Base-by-base conservation (phyloP, 1,284 basidiomycete genomes). In the Lentinula novae-zelandiae region DNA sequence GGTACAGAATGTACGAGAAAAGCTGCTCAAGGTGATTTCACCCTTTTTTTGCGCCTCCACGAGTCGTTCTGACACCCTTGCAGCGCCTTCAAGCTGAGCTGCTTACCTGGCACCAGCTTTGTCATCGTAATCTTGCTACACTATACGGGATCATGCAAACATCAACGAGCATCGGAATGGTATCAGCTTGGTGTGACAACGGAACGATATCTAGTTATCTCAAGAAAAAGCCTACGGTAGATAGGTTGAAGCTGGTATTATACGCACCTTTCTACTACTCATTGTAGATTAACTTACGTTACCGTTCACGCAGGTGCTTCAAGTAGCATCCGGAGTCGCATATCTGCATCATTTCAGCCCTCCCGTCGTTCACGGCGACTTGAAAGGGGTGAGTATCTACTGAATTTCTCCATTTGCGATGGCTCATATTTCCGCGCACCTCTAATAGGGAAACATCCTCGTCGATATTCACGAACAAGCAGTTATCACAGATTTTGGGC, bases 121-220 rank as follows among this genome's bases (percentile, higher is more conserved):
- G 77, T 48, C 82, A 84, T 63, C 72, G 73, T 42, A 82, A 84
- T 54, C 74, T 84, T 50, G 80, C 77, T 33, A 78, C 77, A 54
- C 66, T 84, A 33, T 81, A 78, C 55, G 82, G 82, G 2, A 76
- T 84, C 55, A 67, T 82, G 13, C 80, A 82, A 65, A 76, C 75
- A 2, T 67, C 72, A 31, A 73, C 76, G 33, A 78, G 80, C 51
- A 74, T 84, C 38, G 83, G 79, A 9, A 84, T 85, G 83, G 82
- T 85, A 0, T 85, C 83, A 2, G 78, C 78, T 6, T 85, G 83
- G 82, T 83, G 81, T 65, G 76, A 79, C 53, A 83, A 85, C 58
- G 84, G 83, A 17, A 83, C 79, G 5, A 72, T 85, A 57, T 75
- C 72, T 58, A 70, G 76, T 36, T 84, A 82, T 66, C 67, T 85